Evolutionary conservation across 306 rosid genomes (phyloP).

Genomic region (Rosa persica): DNA sequence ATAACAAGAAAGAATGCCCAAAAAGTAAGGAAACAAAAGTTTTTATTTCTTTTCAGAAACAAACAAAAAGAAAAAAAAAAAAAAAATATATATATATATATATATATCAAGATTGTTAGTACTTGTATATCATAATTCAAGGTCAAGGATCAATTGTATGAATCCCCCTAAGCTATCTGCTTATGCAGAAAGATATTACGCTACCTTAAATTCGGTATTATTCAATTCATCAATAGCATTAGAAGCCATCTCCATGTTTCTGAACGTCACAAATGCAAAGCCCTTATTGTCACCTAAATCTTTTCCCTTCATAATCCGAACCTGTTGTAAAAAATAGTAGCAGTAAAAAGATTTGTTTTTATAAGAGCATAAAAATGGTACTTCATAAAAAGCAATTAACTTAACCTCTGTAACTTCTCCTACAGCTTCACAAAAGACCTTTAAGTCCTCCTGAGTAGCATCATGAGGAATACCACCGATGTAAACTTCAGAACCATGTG

Average conservation of each 20-base stretch:
- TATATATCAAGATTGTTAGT: background rate
- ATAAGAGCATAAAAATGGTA: conserved; percentile 8
- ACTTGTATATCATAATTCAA: background rate
- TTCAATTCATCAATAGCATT: conserved; percentile 83
- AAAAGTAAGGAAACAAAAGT: background rate
- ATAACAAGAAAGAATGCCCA: conserved; percentile 2
- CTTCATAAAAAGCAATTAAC: conserved; percentile 15
- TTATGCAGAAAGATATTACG: background rate
- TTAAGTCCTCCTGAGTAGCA: conserved; percentile 67
- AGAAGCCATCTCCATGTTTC: conserved; percentile 75
- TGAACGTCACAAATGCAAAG: conserved; percentile 84
- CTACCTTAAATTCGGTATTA: conserved; percentile 77
- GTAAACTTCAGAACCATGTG: conserved; percentile 97
- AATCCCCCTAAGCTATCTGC: background rate
- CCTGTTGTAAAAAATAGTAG: conserved; percentile 52
- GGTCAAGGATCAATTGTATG: background rate
- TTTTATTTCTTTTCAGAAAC: background rate
- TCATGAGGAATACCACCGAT: conserved; percentile 84
- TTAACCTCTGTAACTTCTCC: conserved; percentile 88
- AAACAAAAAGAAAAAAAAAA: background rate
- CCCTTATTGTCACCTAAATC: conserved; percentile 77
- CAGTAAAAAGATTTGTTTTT: conserved; percentile 15
- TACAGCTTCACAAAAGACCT: conserved; percentile 60
- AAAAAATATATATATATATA: too few relatives aligned
- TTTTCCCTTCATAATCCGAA: conserved; percentile 86